phyloP scores from a whole-genome alignment of 805 yeast genomes.

The Sugiyamaella chiloensis region DNA sequence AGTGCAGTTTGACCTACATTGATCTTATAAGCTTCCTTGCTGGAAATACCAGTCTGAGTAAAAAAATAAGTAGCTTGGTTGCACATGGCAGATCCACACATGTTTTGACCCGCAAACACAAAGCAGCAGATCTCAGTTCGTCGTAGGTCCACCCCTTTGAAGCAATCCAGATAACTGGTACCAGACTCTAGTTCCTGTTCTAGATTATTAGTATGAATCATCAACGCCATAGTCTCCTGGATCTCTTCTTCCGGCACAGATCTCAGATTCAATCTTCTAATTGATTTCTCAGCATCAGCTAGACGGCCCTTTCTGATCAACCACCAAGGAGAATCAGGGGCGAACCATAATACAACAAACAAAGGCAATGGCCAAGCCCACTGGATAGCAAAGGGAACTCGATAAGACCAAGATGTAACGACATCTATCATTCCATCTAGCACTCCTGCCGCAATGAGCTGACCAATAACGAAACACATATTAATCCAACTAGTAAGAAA shows the following conservation, averaged over 20 bases:
- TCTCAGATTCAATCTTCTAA: conserved; percentile 38
- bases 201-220: conserved; percentile 43
- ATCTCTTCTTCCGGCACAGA: conserved; percentile 39
- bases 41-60: conserved; percentile 38
- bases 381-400: conserved; percentile 55
- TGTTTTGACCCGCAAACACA: conserved; percentile 44
- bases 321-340: conserved; percentile 59
- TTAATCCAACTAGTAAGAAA: conserved; percentile 49
- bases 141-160: conserved; percentile 45
- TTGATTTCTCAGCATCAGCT: conserved; percentile 42
- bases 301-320: conserved; percentile 40
- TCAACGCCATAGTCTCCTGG: conserved; percentile 43
- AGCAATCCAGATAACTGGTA: conserved; percentile 38
- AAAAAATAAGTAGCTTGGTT: conserved; percentile 34
- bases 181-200: conserved; percentile 23
- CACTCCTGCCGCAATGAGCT: conserved; percentile 52
- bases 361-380: conserved; percentile 58
- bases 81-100: conserved; percentile 5
- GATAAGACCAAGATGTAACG: conserved; percentile 40
- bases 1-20: conserved; percentile 46
- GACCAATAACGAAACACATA: conserved; percentile 56
- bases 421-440: conserved; percentile 34
- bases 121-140: conserved; percentile 49
- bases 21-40: conserved; percentile 41
- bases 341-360: conserved; percentile 38